Evolutionary conservation across 345 rosid species (phyloP).

Genomic region (Arabidopsis arenosa): DNA sequence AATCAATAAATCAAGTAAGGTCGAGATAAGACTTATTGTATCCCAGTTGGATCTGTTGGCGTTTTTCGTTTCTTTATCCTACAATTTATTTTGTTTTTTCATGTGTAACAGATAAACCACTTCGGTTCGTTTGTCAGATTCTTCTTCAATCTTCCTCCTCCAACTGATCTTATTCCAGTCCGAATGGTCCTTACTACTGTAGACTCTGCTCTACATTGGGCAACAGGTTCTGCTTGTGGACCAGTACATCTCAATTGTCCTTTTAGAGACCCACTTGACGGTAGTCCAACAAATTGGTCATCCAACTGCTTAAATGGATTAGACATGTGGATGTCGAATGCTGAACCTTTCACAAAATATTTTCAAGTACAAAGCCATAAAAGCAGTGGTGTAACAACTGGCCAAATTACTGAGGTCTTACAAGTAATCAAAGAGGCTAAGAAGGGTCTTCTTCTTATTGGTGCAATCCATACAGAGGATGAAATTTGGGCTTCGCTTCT

Average conservation of each 20-base stretch:
- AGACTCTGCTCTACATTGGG: slow-evolving; percentile 87
- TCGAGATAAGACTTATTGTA: slow-evolving; percentile 22
- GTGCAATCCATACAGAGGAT: slow-evolving; percentile 77
- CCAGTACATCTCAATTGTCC: slow-evolving; percentile 97
- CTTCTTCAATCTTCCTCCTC: slow-evolving; percentile 88
- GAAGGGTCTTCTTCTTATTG: slow-evolving; percentile 73
- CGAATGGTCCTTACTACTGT: slow-evolving; percentile 87
- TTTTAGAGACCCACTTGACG: slow-evolving; percentile 88
- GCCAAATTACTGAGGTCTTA: slow-evolving; percentile 59
- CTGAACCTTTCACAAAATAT: slow-evolving; percentile 83
- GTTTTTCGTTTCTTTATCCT: slow-evolving; percentile 6
- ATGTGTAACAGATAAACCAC: slow-evolving; percentile 72
- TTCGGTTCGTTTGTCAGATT: slow-evolving; percentile 90
- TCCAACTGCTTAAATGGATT: slow-evolving; percentile 77
- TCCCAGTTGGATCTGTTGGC: slow-evolving; percentile 23
- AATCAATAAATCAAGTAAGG: slow-evolving; percentile 88
- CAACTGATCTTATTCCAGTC: slow-evolving; percentile 77
- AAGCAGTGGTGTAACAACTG: slow-evolving; percentile 35
- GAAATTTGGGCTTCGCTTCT: slow-evolving; percentile 91
- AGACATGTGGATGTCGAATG: slow-evolving; percentile 73
- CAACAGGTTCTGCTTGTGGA: slow-evolving; percentile 72
- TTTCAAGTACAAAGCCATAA: slow-evolving; percentile 55
- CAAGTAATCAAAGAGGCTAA: slow-evolving; percentile 58
- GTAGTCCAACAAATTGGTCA: slow-evolving; percentile 62
- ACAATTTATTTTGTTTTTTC: neutral